phyloP scores from a whole-genome alignment of 2,329 filamentous ascomycete genomes.

The Diaporthe batatas region DNA sequence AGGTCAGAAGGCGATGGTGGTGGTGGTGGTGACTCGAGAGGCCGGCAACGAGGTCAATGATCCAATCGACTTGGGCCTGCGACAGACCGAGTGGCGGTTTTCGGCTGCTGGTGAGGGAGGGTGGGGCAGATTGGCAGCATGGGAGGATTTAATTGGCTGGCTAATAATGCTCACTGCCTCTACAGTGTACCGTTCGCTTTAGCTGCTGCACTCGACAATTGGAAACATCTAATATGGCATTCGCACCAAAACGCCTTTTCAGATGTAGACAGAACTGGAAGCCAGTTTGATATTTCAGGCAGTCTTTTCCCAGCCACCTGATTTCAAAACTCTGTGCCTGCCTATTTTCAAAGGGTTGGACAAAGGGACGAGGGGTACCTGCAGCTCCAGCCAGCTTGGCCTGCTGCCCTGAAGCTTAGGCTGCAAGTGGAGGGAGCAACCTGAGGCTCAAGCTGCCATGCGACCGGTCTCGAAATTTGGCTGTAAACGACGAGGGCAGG shows the following conservation, averaged over 20 bases:
- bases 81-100: constrained; percentile 24
- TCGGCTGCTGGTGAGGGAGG: neutral
- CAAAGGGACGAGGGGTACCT: neutral
- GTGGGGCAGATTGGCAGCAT: neutral
- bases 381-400: neutral
- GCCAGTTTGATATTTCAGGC: neutral
- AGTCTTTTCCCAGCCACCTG: neutral
- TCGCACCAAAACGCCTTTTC: neutral
- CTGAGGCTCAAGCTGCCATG: neutral
- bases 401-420: neutral
- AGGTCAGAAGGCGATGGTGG: neutral
- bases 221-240: constrained; percentile 19
- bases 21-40: constrained; percentile 15
- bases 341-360: neutral
- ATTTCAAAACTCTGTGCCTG: neutral
- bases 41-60: constrained; percentile 27
- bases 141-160: neutral
- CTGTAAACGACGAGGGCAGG: neutral
- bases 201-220: neutral
- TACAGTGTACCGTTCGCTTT: neutral
- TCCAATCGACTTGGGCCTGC: constrained; percentile 6
- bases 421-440: no score
- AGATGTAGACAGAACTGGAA: no score
- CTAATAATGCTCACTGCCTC: neutral
- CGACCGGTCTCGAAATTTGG: neutral